Percentiles rank a stretch among this genome's conserved stretches.
These are phyloP conservation scores for Magnolia sinica DNA, from an alignment of 164 flowering plant genomes.

Conservation along the genomic window DNA sequence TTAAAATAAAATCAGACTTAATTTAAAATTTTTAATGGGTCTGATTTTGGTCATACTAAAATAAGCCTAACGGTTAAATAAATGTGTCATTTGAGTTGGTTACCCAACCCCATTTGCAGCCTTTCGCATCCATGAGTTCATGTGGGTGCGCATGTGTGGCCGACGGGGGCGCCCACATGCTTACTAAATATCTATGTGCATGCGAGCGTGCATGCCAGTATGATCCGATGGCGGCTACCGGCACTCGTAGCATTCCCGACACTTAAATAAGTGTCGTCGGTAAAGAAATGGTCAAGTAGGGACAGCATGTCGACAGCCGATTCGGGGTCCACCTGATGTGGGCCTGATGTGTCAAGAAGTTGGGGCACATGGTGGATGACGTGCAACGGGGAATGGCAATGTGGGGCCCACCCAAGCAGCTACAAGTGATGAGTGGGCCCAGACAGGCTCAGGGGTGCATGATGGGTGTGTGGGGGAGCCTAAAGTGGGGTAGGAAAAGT, in stretches of 20 bases:
- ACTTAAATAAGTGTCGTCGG: conserved; percentile 20
- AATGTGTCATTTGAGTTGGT: too few relatives aligned
- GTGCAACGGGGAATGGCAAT: conserved; percentile 8
- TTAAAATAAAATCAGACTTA: too few relatives aligned
- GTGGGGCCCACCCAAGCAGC: conserved; percentile 23
- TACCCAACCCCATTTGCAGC: too few relatives aligned
- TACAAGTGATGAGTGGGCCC: conserved; percentile 7
- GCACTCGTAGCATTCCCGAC: conserved; percentile 13
- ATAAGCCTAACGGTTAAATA: too few relatives aligned
- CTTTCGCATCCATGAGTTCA: too few relatives aligned
- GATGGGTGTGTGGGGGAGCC: not conserved
- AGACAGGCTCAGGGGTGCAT: not conserved
- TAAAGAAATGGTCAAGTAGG: conserved; percentile 23
- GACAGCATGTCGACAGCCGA: conserved; percentile 24
- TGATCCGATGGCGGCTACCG: conserved; percentile 45
- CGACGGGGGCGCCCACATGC: not conserved
- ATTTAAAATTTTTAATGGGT: too few relatives aligned
- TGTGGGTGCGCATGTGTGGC: not conserved
- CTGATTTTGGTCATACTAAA: too few relatives aligned
- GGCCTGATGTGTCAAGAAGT: conserved; percentile 31
- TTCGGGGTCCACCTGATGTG: conserved; percentile 2
- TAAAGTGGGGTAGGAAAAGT: conserved; percentile 13
- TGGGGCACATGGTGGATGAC: conserved; percentile 41
- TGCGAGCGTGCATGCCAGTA: conserved; percentile 29
- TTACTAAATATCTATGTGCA: not conserved